Base-by-base conservation (phyloP, 2,329 filamentous ascomycete species). In the Diaporthe sp. region DNA sequence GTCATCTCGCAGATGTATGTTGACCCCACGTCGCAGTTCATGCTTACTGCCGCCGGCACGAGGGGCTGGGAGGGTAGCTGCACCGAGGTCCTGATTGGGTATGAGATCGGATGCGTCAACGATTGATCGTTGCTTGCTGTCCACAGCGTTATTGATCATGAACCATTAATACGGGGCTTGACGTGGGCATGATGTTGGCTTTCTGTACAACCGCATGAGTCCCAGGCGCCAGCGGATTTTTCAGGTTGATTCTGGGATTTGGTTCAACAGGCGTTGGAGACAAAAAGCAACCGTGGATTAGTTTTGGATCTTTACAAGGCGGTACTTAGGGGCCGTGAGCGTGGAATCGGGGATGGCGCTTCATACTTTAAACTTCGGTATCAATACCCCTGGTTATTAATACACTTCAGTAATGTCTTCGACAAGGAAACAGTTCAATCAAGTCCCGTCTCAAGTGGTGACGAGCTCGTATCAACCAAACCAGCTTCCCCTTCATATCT, bases 81-180 rank as follows among this genome's bases (percentile, higher is more conserved):
- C 49, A 98, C 97, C 0, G 97, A 99, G 85, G 95, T 97, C 0
- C 84, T 99, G 76, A 91, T 99, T 73, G 97, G 97, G 22, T 99
- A 99, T 84, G 97, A 99, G 85, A 98, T 99, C 79, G 75, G 75
- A 1, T 77, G 76, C 42, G 63, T 75, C 28, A 75, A 75, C 12
- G 73, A 76, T 9, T 73, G 9, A 73, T 61, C 20, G 22, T 25
- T 12, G 25, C 12, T 15, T n/a, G 17, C 20, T 28, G 4, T 53
- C 2, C 20, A 1, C 10, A 55, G 15, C 9, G 2, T 55, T n/a
- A 20, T 28, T 7, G 31, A 28, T 42, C 4, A 31, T n/a, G 31
- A 6, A 2, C 5, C 22, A 1, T 37, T 9, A 2, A 13, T 12
- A 12, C 20, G 55, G 31, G 42, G 8, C 3, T 31, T 7, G 7